Evolutionary conservation across 2,329 filamentous ascomycete genomes (phyloP).

Genomic region (Neonectria faginata): DNA sequence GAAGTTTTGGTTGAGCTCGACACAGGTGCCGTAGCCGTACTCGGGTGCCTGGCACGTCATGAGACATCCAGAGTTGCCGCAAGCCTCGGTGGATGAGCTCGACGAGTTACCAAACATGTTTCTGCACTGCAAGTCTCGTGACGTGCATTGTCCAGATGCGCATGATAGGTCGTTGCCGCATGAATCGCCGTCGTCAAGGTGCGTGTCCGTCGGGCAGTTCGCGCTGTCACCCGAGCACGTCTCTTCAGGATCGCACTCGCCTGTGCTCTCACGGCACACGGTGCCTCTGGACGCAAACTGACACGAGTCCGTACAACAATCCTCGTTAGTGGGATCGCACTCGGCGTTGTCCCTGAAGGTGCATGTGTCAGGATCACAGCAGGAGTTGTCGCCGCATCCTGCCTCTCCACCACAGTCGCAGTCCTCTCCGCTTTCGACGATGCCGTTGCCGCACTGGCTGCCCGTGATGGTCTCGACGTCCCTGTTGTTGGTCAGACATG

Average conservation of each 20-base stretch:
- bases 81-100: constrained; percentile 83
- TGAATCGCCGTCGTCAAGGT: constrained; percentile 73
- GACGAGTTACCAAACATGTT: constrained; percentile 82
- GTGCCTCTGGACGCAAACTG: constrained; percentile 74
- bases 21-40: constrained; percentile 75
- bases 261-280: constrained; percentile 83
- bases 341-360: constrained; percentile 80
- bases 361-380: constrained; percentile 89
- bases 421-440: constrained; percentile 93
- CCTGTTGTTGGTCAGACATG: constrained; percentile 86
- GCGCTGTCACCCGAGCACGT: constrained; percentile 79
- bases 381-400: constrained; percentile 79
- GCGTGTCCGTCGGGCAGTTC: constrained; percentile 79
- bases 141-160: constrained; percentile 94
- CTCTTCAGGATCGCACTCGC: constrained; percentile 87
- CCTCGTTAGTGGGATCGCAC: constrained; percentile 85
- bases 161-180: constrained; percentile 82
- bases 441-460: constrained; percentile 94
- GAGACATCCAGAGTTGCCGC: constrained; percentile 73
- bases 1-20: constrained; percentile 88
- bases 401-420: constrained; percentile 90
- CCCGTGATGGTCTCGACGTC: constrained; percentile 84
- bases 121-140: constrained; percentile 88
- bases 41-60: constrained; percentile 80
- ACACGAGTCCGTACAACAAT: constrained; percentile 78